phyloP scores from a whole-genome alignment of 148 eudicot genomes.

The Simmondsia chinensis region DNA sequence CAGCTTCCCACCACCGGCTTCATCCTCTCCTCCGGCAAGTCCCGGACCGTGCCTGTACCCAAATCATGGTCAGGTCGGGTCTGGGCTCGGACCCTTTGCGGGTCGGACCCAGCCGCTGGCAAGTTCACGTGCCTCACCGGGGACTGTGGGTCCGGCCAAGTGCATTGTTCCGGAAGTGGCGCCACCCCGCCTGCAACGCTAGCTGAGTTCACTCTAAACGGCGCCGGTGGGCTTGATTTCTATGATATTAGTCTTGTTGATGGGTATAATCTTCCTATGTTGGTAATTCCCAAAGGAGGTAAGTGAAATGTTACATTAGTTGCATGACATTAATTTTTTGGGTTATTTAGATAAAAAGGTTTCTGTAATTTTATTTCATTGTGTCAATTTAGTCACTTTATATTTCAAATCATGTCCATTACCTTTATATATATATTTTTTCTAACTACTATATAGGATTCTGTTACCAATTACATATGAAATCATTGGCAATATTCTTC shows the following conservation, averaged over 20 bases:
- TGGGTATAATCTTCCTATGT: conserved; percentile 86
- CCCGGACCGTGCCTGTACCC: conserved; percentile 48
- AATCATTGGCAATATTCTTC: no score
- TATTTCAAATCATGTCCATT: no score
- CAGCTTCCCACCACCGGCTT: conserved; percentile 77
- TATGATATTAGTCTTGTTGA: conserved; percentile 95
- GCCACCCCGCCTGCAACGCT: conserved; percentile 91
- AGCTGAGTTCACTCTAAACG: conserved; percentile 91
- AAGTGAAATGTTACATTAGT: no score
- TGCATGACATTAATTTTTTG: no score
- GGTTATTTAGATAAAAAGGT: no score
- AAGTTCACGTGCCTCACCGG: conserved; percentile 68
- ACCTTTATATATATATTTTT: no score
- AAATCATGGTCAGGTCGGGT: conserved; percentile 87
- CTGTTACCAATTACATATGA: no score
- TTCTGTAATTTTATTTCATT: no score
- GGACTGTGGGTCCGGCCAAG: conserved; percentile 79
- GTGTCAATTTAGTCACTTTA: no score
- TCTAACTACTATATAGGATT: no score
- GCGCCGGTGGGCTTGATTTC: conserved; percentile 82
- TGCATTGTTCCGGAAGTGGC: conserved; percentile 64
- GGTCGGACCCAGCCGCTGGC: conserved; percentile 28
- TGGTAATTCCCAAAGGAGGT: conserved; percentile 52
- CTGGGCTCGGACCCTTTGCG: conserved; percentile 84
- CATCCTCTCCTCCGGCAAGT: conserved; percentile 41